phyloP scores from a whole-genome alignment of 345 rosid genomes.

The Rhodamnia rubescens region DNA sequence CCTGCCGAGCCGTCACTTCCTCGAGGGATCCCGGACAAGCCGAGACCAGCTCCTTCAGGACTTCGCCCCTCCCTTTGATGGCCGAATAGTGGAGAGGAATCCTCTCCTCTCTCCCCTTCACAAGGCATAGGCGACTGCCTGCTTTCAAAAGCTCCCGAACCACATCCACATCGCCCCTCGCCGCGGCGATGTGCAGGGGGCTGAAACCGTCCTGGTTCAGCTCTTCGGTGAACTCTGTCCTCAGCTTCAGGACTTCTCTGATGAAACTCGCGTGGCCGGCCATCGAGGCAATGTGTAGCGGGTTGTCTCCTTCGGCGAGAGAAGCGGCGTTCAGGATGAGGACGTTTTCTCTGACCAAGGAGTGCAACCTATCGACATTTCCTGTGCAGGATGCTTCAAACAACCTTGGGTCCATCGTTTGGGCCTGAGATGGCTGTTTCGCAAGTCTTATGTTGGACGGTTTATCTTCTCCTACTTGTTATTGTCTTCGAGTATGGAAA shows the following conservation, averaged over 20 bases:
- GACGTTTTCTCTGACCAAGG: not conserved
- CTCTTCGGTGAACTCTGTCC: constrained; percentile 8
- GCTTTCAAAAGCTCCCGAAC: constrained; percentile 15
- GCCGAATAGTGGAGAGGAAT: constrained; percentile 25
- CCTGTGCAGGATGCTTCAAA: constrained; percentile 3
- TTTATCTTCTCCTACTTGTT: not conserved
- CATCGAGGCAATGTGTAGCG: constrained; percentile 17
- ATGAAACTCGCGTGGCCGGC: constrained; percentile 17
- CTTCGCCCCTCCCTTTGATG: constrained; percentile 13
- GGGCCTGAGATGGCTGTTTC: not conserved
- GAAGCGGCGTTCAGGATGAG: not conserved
- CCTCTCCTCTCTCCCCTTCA: constrained; percentile 28
- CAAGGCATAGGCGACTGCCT: constrained; percentile 13
- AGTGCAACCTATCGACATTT: not conserved
- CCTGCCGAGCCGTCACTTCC: constrained; percentile 11
- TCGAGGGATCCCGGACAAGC: constrained; percentile 13
- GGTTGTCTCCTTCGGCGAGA: constrained; percentile 3
- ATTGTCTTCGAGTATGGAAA: not conserved
- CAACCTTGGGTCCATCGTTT: constrained; percentile 8
- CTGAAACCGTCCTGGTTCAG: constrained; percentile 14
- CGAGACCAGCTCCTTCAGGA: constrained; percentile 13
- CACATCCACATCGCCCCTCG: constrained; percentile 10
- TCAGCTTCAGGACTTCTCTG: constrained; percentile 10
- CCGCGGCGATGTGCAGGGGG: constrained; percentile 20
- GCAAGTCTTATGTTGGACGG: not conserved